Evolutionary conservation across 1,284 basidiomycete genomes (phyloP).

Genomic region (Leccinum fallax): DNA sequence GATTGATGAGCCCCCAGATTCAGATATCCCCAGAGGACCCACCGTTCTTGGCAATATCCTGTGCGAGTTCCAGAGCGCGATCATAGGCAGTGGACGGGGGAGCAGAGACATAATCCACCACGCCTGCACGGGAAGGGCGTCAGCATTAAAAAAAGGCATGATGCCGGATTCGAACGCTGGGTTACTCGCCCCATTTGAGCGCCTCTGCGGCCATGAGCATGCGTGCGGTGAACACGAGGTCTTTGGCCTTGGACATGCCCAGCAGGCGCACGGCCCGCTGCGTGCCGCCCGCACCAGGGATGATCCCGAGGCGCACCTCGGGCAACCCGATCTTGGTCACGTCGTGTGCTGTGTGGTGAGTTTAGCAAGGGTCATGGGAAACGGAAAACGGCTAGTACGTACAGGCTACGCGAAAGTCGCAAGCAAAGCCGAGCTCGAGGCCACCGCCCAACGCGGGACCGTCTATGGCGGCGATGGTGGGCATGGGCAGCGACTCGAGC

Average conservation of each 20-base stretch:
- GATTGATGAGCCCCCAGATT: neutral
- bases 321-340: conserved; percentile 76
- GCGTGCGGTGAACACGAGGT: conserved; percentile 73
- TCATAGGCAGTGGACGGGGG: conserved; percentile 62
- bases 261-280: conserved; percentile 84
- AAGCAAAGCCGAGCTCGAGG: conserved; percentile 83
- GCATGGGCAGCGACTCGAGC: conserved; percentile 81
- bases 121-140: conserved; percentile 47
- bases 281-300: conserved; percentile 95
- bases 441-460: conserved; percentile 93
- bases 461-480: conserved; percentile 91
- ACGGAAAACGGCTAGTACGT: neutral
- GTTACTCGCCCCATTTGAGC: conserved; percentile 65
- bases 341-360: conserved; percentile 41
- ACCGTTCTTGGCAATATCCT: conserved; percentile 74
- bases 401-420: conserved; percentile 89
- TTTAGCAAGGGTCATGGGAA: neutral
- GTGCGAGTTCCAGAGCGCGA: conserved; percentile 64
- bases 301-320: conserved; percentile 84
- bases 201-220: conserved; percentile 67
- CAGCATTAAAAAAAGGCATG: conserved; percentile 1
- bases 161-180: neutral
- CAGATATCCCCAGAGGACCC: conserved; percentile 17
- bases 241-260: conserved; percentile 84
- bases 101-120: conserved; percentile 78